Evolutionary conservation across 345 rosid genomes (phyloP).

Genomic region (Euclidium syriacum): DNA sequence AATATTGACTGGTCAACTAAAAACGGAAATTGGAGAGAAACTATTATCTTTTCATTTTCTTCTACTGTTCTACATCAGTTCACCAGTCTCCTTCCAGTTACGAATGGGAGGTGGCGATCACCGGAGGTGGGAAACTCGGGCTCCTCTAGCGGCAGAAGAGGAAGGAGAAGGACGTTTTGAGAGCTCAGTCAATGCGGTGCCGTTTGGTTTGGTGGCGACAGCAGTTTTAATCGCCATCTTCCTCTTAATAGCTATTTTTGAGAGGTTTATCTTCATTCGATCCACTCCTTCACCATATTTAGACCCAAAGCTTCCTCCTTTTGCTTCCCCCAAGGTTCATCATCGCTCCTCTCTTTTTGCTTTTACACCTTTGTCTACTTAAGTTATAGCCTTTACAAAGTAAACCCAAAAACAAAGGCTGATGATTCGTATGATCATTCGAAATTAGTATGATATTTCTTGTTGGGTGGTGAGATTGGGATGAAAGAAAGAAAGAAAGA

Average conservation of each 20-base stretch:
- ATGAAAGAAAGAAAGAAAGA: background rate
- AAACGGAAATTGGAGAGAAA: background rate
- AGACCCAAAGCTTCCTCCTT: constrained; percentile 32
- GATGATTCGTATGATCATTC: no score
- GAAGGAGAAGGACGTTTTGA: constrained; percentile 61
- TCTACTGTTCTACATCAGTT: constrained; percentile 4
- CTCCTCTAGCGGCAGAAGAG: constrained; percentile 30
- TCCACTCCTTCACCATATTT: background rate
- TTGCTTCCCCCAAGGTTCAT: constrained; percentile 45
- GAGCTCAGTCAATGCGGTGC: constrained; percentile 79
- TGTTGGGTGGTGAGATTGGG: background rate
- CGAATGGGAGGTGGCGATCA: constrained; percentile 15
- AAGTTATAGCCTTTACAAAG: background rate
- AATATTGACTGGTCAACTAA: constrained; percentile 21
- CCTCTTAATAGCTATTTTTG: constrained; percentile 77
- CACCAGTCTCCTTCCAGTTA: background rate
- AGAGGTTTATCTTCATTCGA: constrained; percentile 42
- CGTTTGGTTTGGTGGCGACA: constrained; percentile 82
- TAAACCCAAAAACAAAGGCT: background rate
- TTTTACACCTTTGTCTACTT: background rate
- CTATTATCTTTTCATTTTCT: background rate
- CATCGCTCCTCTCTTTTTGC: background rate
- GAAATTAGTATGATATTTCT: no score
- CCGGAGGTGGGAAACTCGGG: background rate
- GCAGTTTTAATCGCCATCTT: constrained; percentile 81